Percentiles rank a stretch among this genome's conserved stretches.
These are phyloP conservation scores for Geotrichum restrictum DNA, from an alignment of 1,139 yeast genomes.

Conservation along the genomic window DNA sequence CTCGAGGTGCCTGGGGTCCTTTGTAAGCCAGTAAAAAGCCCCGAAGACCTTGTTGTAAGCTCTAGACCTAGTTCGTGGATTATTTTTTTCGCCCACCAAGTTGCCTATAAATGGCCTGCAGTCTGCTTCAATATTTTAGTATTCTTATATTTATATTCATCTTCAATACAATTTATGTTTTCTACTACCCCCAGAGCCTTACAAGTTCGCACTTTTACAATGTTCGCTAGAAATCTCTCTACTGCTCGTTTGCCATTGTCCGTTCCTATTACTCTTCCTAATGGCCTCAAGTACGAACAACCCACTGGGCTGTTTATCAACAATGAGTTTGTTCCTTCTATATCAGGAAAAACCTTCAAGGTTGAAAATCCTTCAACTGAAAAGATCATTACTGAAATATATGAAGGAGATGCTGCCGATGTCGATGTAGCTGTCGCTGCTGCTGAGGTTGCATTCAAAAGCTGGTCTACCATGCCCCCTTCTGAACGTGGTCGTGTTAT, in stretches of 20 bases:
- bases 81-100: no score
- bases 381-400: slow-evolving; percentile 59
- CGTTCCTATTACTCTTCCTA: slow-evolving; percentile 47
- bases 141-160: not conserved
- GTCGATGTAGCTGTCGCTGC: slow-evolving; percentile 73
- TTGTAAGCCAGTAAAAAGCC: not conserved
- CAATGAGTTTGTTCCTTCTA: slow-evolving; percentile 58
- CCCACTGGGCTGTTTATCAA: slow-evolving; percentile 80
- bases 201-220: not conserved
- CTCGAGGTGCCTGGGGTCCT: not conserved
- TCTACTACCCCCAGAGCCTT: not conserved
- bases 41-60: not conserved
- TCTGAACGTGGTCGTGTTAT: slow-evolving; percentile 48
- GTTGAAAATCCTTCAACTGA: slow-evolving; percentile 67
- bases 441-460: slow-evolving; percentile 64
- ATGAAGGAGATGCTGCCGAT: slow-evolving; percentile 63
- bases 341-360: slow-evolving; percentile 50
- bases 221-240: not conserved
- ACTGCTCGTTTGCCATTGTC: slow-evolving; percentile 11
- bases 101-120: slow-evolving; percentile 6
- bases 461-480: slow-evolving; percentile 45
- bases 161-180: not conserved
- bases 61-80: no score
- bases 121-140: not conserved
- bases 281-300: slow-evolving; percentile 53